phyloP scores from a whole-genome alignment of 2,329 filamentous ascomycete species.

The Neoscytalidium dimidiatum region DNA sequence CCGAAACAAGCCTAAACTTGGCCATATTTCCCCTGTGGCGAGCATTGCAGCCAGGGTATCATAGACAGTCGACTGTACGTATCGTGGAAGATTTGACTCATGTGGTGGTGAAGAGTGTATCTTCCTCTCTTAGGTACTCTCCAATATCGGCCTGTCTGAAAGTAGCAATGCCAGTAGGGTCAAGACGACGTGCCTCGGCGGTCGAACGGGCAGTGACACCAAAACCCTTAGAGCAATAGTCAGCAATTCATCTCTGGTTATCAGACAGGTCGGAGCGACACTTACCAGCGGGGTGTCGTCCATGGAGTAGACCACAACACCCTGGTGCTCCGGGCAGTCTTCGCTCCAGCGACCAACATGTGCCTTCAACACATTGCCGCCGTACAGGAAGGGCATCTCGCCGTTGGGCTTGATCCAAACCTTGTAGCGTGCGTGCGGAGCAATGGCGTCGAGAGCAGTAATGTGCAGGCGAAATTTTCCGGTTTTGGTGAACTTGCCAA shows the following conservation, averaged over 20 bases:
- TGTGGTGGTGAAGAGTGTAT: constrained; percentile 61
- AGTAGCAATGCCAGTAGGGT: constrained; percentile 85
- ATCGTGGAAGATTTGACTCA: neutral
- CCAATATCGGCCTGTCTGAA: constrained; percentile 94
- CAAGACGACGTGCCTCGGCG: constrained; percentile 77
- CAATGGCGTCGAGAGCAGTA: constrained; percentile 85
- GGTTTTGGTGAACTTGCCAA: constrained; percentile 78
- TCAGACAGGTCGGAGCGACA: constrained; percentile 1
- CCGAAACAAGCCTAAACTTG: too few relatives aligned
- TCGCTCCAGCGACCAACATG: constrained; percentile 84
- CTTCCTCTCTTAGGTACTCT: constrained; percentile 87
- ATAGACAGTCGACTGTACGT: neutral
- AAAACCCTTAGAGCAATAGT: constrained; percentile 68
- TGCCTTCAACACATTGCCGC: constrained; percentile 82
- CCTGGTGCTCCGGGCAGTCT: constrained; percentile 90
- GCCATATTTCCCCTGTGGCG: neutral
- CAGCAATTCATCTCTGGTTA: neutral
- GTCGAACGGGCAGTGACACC: constrained; percentile 88
- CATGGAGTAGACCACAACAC: constrained; percentile 88
- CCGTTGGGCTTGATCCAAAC: constrained; percentile 96
- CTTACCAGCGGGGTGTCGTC: constrained; percentile 75
- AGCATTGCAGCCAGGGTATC: neutral
- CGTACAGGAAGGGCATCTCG: constrained; percentile 96
- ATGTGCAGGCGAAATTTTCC: constrained; percentile 95
- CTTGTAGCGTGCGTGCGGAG: constrained; percentile 91